A percentile compares a stretch with the other conserved stretches of the same genome.
phyloP scores from a whole-genome alignment of 345 rosid species.

The Atalantia buxifolia region DNA sequence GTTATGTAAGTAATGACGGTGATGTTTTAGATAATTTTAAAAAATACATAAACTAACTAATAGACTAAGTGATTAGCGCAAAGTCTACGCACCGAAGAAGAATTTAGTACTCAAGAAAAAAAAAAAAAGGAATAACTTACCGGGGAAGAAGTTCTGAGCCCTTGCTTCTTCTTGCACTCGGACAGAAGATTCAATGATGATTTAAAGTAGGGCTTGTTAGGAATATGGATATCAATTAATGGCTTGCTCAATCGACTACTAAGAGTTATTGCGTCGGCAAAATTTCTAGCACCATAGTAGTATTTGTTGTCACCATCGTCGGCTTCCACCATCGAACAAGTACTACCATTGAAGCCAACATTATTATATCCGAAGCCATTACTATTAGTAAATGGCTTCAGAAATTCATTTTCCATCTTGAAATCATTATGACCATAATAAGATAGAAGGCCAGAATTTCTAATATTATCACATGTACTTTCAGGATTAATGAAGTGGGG shows the following conservation, averaged over 20 bases:
- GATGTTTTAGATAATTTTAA: too few relatives aligned
- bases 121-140: slow-evolving; percentile 23
- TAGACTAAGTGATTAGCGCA: too few relatives aligned
- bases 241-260: slow-evolving; percentile 45
- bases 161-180: slow-evolving; percentile 58
- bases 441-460: slow-evolving; percentile 20
- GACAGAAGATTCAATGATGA: slow-evolving; percentile 45
- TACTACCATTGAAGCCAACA: slow-evolving; percentile 15
- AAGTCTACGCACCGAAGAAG: too few relatives aligned
- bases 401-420: slow-evolving; percentile 25
- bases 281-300: slow-evolving; percentile 32
- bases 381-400: slow-evolving; percentile 13
- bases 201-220: slow-evolving; percentile 44
- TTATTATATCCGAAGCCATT: slow-evolving; percentile 21
- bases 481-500: slow-evolving; percentile 24
- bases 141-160: slow-evolving; percentile 34
- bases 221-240: slow-evolving; percentile 35
- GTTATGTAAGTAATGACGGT: too few relatives aligned
- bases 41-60: too few relatives aligned
- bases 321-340: slow-evolving; percentile 15
- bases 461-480: slow-evolving; percentile 20
- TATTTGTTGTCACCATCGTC: slow-evolving; percentile 27
- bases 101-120: too few relatives aligned
- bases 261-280: slow-evolving; percentile 18
- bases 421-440: slow-evolving; percentile 25